These are phyloP conservation scores for Kockovaella imperatae DNA, from an alignment of 768 basidiomycete genomes.

Conservation along the genomic window DNA sequence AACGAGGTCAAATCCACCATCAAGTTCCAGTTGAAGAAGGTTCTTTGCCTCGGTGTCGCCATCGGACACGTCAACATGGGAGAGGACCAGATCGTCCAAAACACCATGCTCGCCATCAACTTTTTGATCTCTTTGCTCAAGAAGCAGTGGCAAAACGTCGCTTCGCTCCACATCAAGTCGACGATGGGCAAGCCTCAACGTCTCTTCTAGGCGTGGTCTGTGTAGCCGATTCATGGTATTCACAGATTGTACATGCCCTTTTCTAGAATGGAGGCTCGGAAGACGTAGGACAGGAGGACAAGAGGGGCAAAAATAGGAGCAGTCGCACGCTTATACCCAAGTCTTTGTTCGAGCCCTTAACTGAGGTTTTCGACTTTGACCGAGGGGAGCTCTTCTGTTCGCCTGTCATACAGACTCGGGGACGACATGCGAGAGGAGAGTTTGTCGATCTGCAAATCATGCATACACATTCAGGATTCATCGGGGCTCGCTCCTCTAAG, in stretches of 20 bases:
- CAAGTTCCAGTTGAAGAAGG: constrained; percentile 98
- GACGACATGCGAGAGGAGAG: too few relatives aligned
- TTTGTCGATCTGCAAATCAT: too few relatives aligned
- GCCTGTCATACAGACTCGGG: too few relatives aligned
- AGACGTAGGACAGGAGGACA: not conserved
- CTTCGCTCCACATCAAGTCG: constrained; percentile 95
- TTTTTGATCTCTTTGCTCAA: constrained; percentile 98
- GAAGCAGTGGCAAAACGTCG: constrained; percentile 96
- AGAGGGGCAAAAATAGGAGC: constrained; percentile 63
- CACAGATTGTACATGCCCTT: not conserved
- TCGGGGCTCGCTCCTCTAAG: too few relatives aligned
- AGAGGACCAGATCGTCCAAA: constrained; percentile 91
- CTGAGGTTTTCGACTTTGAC: constrained; percentile 35
- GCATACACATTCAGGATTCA: too few relatives aligned
- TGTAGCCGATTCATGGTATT: not conserved
- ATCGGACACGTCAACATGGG: constrained; percentile 96
- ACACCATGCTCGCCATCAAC: constrained; percentile 99
- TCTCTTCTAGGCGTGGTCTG: constrained; percentile 59
- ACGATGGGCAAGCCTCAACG: constrained; percentile 99
- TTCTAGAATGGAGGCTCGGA: not conserved
- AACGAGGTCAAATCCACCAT: constrained; percentile 95
- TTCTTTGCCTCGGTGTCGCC: constrained; percentile 96
- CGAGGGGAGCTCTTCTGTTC: constrained; percentile 41
- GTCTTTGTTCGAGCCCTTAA: constrained; percentile 37
- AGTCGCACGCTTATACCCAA: constrained; percentile 98